Base-by-base conservation (phyloP, 768 basidiomycete genomes). In the Rhizopogon roseolus region DNA sequence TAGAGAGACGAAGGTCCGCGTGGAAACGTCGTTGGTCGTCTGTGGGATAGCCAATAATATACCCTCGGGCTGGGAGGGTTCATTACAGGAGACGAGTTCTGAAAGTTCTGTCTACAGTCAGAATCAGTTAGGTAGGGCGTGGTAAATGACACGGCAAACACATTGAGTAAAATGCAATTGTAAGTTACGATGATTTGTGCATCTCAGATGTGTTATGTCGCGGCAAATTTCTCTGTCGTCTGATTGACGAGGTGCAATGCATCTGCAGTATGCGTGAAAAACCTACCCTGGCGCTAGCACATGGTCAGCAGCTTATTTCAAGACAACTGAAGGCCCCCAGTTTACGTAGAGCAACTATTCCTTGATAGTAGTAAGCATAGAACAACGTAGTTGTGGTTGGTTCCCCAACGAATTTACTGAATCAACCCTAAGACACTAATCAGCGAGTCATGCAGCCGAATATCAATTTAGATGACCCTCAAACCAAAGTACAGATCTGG, bases 11-110 rank as follows among this genome's bases (percentile, higher is more conserved):
- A 60, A 64, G 4, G 61, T 63, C 19, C 63, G 60, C 19, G 63
- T 56, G 41, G 60, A 60, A 25, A 64, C 56, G 4, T 46, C 41
- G 25, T 19, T 19, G 5, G 50, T 44, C 34, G 60, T 8, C n/a
- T 45, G 54, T 19, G 44, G 41, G 38, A 55, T 39, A 6, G 57
- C 61, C 56, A 66, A 42, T 19, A 81, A 53, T 5, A 60, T 40
- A 1, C 62, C 61, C 13, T 39, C 2, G 6, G 61, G 65, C n/a
- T 50, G 61, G 16, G 34, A 42, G 3, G 55, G 81, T 1, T 59
- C 79, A 57, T 86, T 80, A 58, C 85, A 86, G 62, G 86, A 86
- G 7, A 85, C 22, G 5, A 78, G 48, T 10, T 69, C 58, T 43
- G 63, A 66, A 28, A 49, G 43, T 37, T 54, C 49, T 27, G 48